These are phyloP conservation scores for Corymbia calophylla DNA, from an alignment of 441 rosid genomes.

Conservation along the genomic window DNA sequence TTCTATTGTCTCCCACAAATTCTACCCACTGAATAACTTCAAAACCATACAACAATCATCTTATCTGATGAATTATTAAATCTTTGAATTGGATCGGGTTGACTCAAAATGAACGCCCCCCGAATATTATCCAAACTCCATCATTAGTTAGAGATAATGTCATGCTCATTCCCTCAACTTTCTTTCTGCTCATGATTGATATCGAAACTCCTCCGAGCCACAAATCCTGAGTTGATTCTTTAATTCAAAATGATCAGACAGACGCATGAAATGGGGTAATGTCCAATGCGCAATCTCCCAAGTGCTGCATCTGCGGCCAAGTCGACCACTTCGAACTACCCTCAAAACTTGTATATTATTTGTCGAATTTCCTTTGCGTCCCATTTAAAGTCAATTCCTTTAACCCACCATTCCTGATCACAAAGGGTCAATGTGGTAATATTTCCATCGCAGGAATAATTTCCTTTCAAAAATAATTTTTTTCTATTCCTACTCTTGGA, in stretches of 20 bases:
- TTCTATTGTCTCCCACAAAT: neutral
- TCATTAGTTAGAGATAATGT: neutral
- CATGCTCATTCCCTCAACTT: neutral
- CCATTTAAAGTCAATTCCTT: neutral
- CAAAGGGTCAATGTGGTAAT: no score
- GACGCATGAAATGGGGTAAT: neutral
- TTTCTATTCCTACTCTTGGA: no score
- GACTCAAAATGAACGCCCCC: neutral
- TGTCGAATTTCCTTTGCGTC: neutral
- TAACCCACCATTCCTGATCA: neutral
- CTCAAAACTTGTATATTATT: neutral
- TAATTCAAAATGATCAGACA: neutral
- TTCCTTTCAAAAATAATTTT: no score
- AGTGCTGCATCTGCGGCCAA: neutral
- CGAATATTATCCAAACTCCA: neutral
- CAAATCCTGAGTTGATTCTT: neutral
- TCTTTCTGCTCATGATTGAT: neutral
- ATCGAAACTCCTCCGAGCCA: neutral
- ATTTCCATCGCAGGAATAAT: no score
- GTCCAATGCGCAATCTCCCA: neutral
- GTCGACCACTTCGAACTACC: neutral
- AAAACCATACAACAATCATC: neutral
- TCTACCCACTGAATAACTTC: neutral
- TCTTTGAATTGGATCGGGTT: neutral
- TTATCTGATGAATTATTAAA: neutral